A percentile compares a stretch with the other conserved stretches of the same genome.
Evolutionary conservation across 2,329 filamentous ascomycete genomes (phyloP).

Genomic region (Phialemonium atrogriseum): DNA sequence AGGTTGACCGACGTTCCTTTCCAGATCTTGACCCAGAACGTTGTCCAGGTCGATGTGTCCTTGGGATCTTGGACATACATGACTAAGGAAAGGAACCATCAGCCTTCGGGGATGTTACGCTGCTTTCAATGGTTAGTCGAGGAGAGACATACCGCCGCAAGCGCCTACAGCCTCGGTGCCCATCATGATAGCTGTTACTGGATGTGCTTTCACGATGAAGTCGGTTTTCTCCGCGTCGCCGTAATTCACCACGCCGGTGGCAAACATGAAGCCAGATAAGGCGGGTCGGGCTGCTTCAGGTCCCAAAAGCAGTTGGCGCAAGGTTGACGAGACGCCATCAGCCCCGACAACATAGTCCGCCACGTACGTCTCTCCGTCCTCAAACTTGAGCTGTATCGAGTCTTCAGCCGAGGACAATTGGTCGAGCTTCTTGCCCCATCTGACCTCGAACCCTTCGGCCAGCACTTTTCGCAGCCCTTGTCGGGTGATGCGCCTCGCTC

Average conservation of each 20-base stretch:
- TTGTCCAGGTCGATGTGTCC: constrained; percentile 21
- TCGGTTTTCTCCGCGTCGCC: constrained; percentile 17
- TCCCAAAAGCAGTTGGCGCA: constrained; percentile 21
- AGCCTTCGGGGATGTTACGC: no score
- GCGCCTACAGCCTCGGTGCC: constrained; percentile 18
- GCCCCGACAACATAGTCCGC: constrained; percentile 22
- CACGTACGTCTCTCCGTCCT: constrained; percentile 12
- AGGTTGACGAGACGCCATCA: constrained; percentile 21
- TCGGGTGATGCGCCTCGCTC: constrained; percentile 24
- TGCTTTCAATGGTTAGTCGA: neutral
- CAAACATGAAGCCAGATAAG: constrained; percentile 21
- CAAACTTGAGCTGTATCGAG: constrained; percentile 16
- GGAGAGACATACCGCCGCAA: constrained; percentile 18
- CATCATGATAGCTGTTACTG: constrained; percentile 22
- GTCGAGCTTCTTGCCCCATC: constrained; percentile 18
- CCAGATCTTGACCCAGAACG: constrained; percentile 28
- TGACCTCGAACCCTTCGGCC: constrained; percentile 21
- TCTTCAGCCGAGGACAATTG: constrained; percentile 4
- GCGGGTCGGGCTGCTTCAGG: constrained; percentile 12
- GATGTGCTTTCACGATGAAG: constrained; percentile 18
- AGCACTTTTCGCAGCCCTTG: constrained; percentile 23
- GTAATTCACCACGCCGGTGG: constrained; percentile 18
- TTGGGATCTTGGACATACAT: constrained; percentile 15
- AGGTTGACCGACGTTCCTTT: constrained; percentile 15
- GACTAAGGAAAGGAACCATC: no score